These are phyloP conservation scores for Lachnellula cervina DNA, from an alignment of 2,329 filamentous ascomycete species.

Conservation along the genomic window DNA sequence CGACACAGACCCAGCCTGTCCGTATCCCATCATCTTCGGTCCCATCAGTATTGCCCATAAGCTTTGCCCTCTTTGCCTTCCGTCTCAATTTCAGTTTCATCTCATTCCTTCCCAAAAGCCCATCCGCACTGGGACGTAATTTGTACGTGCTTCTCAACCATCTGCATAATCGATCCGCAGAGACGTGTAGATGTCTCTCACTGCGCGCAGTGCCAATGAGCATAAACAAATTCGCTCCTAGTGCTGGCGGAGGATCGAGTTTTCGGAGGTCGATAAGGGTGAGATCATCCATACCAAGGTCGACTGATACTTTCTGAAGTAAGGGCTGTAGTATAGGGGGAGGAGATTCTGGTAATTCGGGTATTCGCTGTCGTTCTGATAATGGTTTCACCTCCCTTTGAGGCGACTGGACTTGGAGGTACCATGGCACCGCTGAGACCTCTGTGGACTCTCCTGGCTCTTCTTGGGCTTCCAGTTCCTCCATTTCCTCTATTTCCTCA, in stretches of 20 bases:
- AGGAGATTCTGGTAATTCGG: conserved; percentile 51
- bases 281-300: conserved; percentile 81
- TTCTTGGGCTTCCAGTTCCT: conserved; percentile 12
- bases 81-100: conserved; percentile 80
- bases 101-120: conserved; percentile 83
- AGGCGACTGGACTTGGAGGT: conserved; percentile 65
- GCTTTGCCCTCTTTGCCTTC: conserved; percentile 73
- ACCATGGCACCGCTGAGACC: conserved; percentile 63
- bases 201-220: conserved; percentile 85
- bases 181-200: conserved; percentile 88
- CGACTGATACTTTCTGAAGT: conserved; percentile 72
- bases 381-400: conserved; percentile 35
- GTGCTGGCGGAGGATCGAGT: conserved; percentile 78
- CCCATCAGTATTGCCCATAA: conserved; percentile 66
- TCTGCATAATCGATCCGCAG: conserved; percentile 81
- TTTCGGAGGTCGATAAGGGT: conserved; percentile 75
- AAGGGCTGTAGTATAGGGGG: conserved; percentile 69
- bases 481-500: conserved; percentile 5
- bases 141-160: conserved; percentile 73
- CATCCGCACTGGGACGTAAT: conserved; percentile 75
- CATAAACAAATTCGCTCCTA: conserved; percentile 89
- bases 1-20: conserved; percentile 95
- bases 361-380: conserved; percentile 51
- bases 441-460: conserved; percentile 1
- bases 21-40: conserved; percentile 77